Conservation (phyloP, 2,329 filamentous ascomycete species). For the Colletotrichum tropicale region DNA sequence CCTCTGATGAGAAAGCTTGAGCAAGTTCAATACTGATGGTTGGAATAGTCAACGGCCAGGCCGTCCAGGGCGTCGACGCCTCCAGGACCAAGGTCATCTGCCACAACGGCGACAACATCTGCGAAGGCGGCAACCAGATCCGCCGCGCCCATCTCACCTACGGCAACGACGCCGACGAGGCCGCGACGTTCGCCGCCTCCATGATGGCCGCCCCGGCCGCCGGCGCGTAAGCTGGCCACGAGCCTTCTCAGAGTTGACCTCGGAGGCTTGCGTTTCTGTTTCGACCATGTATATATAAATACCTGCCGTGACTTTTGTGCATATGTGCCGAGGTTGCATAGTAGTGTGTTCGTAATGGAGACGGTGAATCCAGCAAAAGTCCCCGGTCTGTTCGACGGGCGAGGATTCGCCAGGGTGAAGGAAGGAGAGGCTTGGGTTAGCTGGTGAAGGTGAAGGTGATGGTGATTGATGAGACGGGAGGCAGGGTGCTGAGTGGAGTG, state of each 20-base stretch:
- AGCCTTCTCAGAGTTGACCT: conserved; percentile 10
- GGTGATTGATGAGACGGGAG: background rate
- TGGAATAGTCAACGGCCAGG: conserved; percentile 4
- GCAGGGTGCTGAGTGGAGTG: background rate
- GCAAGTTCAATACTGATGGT: background rate
- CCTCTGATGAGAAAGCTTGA: background rate
- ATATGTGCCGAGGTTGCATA: background rate
- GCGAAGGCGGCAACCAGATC: conserved; percentile 30
- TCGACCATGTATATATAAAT: background rate
- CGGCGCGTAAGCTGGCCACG: background rate
- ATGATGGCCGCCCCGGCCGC: background rate
- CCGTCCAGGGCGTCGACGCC: conserved; percentile 5
- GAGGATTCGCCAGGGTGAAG: background rate
- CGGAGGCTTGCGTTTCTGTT: background rate
- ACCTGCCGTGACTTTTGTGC: background rate
- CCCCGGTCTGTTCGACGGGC: background rate
- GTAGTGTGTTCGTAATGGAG: background rate
- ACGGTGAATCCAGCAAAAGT: background rate
- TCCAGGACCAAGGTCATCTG: conserved; percentile 29
- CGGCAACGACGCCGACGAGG: conserved; percentile 29
- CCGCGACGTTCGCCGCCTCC: conserved; percentile 24
- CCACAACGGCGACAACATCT: conserved; percentile 36
- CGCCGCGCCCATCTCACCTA: conserved; percentile 31
- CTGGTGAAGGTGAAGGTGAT: too few species aligned
- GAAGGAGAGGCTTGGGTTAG: background rate